Evolutionary conservation across 768 basidiomycete genomes (phyloP).

Genomic region (Mycena floridula): DNA sequence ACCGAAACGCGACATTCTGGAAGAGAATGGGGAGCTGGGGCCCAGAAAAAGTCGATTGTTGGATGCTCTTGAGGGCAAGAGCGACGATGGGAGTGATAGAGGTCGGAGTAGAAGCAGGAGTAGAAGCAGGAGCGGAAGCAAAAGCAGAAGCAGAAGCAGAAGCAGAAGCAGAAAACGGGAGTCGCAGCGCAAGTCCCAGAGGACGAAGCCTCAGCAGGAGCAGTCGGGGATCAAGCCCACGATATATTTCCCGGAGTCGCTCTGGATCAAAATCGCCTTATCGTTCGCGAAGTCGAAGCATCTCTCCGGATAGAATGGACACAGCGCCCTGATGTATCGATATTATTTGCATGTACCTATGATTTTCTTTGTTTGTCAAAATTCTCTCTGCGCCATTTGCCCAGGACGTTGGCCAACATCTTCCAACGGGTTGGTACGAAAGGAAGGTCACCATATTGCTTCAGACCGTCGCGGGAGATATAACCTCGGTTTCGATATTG

Average conservation of each 20-base stretch:
- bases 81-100: conserved; percentile 43
- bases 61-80: conserved; percentile 77
- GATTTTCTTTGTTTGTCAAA: conserved; percentile 32
- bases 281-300: conserved; percentile 53
- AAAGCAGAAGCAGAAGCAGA: conserved; percentile 30
- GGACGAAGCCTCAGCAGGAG: conserved; percentile 25
- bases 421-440: conserved; percentile 69
- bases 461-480: conserved; percentile 54
- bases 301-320: conserved; percentile 54
- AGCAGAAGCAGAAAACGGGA: conserved; percentile 14
- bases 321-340: conserved; percentile 12
- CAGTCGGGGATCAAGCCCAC: conserved; percentile 33
- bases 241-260: conserved; percentile 63
- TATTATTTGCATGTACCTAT: conserved; percentile 31
- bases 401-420: conserved; percentile 54
- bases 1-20: conserved; percentile 77
- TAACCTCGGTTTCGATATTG: conserved; percentile 70
- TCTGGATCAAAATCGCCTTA: conserved; percentile 35
- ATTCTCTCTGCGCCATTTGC: conserved; percentile 44
- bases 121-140: conserved; percentile 31
- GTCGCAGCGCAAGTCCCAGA: conserved; percentile 26
- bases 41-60: conserved; percentile 83
- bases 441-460: conserved; percentile 43
- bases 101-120: conserved; percentile 33
- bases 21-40: conserved; percentile 87